Conservation (phyloP, 2,329 filamentous ascomycete species). For the Diplodia seriata region DNA sequence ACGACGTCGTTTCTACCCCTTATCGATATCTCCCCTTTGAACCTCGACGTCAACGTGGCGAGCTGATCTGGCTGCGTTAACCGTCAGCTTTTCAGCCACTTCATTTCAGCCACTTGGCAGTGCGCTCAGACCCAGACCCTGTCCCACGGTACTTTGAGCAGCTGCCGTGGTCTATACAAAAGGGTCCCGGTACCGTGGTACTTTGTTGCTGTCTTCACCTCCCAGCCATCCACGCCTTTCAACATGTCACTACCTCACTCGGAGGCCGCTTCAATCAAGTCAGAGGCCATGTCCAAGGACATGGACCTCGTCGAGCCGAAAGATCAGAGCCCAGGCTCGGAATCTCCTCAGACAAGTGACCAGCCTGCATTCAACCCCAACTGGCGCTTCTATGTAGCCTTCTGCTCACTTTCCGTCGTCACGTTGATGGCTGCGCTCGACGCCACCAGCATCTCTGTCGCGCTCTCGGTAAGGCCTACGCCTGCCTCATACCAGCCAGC, state of each 20-base stretch:
- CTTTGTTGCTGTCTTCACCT: neutral
- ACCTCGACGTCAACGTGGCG: neutral
- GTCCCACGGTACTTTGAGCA: neutral
- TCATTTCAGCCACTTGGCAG: constrained; percentile 7
- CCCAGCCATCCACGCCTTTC: too few relatives aligned
- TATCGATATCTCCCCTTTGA: neutral
- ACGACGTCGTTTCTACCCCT: neutral
- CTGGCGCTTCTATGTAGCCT: constrained; percentile 46
- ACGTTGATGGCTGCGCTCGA: constrained; percentile 70
- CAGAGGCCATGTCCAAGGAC: neutral
- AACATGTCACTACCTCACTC: constrained; percentile 12
- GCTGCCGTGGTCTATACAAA: neutral
- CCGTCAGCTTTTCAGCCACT: neutral
- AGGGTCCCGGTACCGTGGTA: neutral
- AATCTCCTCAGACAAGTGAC: neutral
- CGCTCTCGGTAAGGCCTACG: constrained; percentile 51
- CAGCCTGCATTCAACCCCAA: constrained; percentile 21
- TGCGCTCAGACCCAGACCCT: neutral
- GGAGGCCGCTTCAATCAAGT: neutral
- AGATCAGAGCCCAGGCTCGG: neutral
- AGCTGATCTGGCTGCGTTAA: neutral
- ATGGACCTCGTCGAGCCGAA: neutral
- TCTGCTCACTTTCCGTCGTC: constrained; percentile 61
- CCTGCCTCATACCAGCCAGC: constrained; percentile 17
- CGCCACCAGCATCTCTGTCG: constrained; percentile 69